Percentiles rank a stretch among this genome's conserved stretches.
Evolutionary conservation across 345 rosid genomes (phyloP).

Genomic region (Populus pruinosa): DNA sequence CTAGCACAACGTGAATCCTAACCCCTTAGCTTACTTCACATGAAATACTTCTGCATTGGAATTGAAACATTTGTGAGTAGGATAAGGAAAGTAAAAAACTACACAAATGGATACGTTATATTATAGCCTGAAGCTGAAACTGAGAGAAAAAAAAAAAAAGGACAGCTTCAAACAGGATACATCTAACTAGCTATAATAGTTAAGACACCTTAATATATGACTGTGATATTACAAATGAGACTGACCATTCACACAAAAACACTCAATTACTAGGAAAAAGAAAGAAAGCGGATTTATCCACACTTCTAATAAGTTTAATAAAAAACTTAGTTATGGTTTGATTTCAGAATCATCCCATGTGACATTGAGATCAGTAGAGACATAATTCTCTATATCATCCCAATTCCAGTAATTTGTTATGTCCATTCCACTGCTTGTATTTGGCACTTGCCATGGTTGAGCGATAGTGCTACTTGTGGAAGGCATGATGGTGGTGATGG

Average conservation of each 20-base stretch:
- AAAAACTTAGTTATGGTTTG: conserved; percentile 35
- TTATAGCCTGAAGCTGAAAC: conserved; percentile 26
- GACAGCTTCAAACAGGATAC: background rate
- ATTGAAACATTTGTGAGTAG: background rate
- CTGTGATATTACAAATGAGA: background rate
- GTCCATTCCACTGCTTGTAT: conserved; percentile 24
- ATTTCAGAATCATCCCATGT: conserved; percentile 52
- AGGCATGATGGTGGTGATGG: conserved; percentile 27
- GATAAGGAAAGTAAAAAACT: background rate
- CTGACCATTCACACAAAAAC: conserved; percentile 6
- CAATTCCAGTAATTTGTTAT: conserved; percentile 46
- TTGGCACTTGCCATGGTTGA: conserved; percentile 31
- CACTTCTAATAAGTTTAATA: conserved; percentile 6
- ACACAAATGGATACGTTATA: conserved; percentile 5
- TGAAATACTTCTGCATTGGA: background rate
- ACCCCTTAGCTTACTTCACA: background rate
- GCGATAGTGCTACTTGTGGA: conserved; percentile 8
- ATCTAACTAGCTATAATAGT: background rate
- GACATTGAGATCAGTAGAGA: conserved; percentile 41
- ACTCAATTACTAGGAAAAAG: background rate
- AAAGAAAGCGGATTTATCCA: conserved; percentile 4
- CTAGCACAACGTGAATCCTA: background rate
- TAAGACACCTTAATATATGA: background rate
- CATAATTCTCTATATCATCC: conserved; percentile 53
- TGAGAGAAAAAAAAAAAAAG: background rate